Evolutionary conservation across 768 basidiomycete species (phyloP).

Genomic region (Leccinum truebloodii): DNA sequence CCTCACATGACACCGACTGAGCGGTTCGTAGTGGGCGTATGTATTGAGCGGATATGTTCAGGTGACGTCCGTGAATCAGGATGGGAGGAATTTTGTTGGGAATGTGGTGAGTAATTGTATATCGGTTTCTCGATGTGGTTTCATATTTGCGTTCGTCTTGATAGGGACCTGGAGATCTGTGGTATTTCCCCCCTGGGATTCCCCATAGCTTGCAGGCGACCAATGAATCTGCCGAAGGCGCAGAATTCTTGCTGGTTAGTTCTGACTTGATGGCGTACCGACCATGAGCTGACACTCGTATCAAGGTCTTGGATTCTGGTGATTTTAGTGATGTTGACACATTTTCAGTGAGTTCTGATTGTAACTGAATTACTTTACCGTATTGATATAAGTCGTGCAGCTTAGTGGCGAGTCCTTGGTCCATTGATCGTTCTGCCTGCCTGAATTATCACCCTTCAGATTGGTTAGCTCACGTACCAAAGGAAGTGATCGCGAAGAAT

Average conservation of each 20-base stretch:
- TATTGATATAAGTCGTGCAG: slow-evolving; percentile 2
- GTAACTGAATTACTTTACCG: background rate
- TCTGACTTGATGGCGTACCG: background rate
- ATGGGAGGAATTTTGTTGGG: slow-evolving; percentile 48
- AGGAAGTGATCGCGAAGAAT: slow-evolving; percentile 58
- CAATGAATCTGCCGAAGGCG: slow-evolving; percentile 40
- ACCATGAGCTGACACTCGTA: background rate
- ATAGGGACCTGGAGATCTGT: slow-evolving; percentile 44
- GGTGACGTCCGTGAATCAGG: slow-evolving; percentile 46
- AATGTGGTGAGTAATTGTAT: slow-evolving; percentile 40
- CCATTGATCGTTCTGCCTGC: background rate
- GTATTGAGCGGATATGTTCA: slow-evolving; percentile 46
- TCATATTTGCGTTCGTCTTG: slow-evolving; percentile 18
- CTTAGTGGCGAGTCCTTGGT: slow-evolving; percentile 28
- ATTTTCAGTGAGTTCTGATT: slow-evolving; percentile 35
- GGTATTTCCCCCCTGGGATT: slow-evolving; percentile 56
- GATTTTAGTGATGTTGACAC: slow-evolving; percentile 54
- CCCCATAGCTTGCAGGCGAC: slow-evolving; percentile 57
- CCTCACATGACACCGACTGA: background rate
- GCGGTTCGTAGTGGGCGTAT: slow-evolving; percentile 44
- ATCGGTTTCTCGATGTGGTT: background rate
- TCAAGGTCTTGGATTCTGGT: slow-evolving; percentile 35
- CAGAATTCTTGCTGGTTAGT: slow-evolving; percentile 49
- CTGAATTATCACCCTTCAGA: slow-evolving; percentile 31
- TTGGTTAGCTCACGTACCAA: slow-evolving; percentile 61